Percentiles rank a stretch among this genome's conserved stretches.
These are phyloP conservation scores for Macrophomina tecta DNA, from an alignment of 2,329 filamentous ascomycete genomes.

Conservation along the genomic window DNA sequence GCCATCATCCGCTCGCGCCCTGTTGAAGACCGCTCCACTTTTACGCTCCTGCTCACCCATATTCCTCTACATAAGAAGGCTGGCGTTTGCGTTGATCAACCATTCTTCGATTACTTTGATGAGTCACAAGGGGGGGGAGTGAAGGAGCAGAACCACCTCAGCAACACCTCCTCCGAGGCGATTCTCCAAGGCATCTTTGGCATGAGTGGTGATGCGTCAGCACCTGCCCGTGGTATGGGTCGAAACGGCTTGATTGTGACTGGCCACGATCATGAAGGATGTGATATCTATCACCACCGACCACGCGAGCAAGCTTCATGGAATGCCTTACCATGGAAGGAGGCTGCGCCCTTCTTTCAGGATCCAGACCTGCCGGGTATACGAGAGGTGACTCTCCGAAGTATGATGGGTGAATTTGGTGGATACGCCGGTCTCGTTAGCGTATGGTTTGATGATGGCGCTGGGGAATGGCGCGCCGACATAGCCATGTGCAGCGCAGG, in stretches of 20 bases:
- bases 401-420: slow-evolving; percentile 98
- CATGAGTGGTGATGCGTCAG: slow-evolving; percentile 67
- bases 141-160: slow-evolving; percentile 90
- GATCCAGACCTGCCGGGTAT: slow-evolving; percentile 63
- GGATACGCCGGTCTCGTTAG: slow-evolving; percentile 89
- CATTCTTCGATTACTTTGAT: slow-evolving; percentile 80
- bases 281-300: slow-evolving; percentile 81
- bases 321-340: slow-evolving; percentile 29
- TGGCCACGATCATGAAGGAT: slow-evolving; percentile 94
- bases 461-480: slow-evolving; percentile 78
- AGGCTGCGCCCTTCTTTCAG: slow-evolving; percentile 26
- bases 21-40: slow-evolving; percentile 67
- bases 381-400: slow-evolving; percentile 89
- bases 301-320: slow-evolving; percentile 26
- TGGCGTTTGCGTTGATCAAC: slow-evolving; percentile 83
- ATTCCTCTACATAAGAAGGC: slow-evolving; percentile 85
- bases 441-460: slow-evolving; percentile 80
- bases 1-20: slow-evolving; percentile 65
- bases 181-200: slow-evolving; percentile 87
- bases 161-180: slow-evolving; percentile 67
- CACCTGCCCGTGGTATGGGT: slow-evolving; percentile 67
- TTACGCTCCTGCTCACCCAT: slow-evolving; percentile 88
- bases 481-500: slow-evolving; percentile 81
- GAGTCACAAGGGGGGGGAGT: slow-evolving; percentile 71
- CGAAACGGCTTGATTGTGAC: slow-evolving; percentile 82